Base-by-base conservation (phyloP, 1,284 basidiomycete species). In the Phaffia rhodozyma region DNA sequence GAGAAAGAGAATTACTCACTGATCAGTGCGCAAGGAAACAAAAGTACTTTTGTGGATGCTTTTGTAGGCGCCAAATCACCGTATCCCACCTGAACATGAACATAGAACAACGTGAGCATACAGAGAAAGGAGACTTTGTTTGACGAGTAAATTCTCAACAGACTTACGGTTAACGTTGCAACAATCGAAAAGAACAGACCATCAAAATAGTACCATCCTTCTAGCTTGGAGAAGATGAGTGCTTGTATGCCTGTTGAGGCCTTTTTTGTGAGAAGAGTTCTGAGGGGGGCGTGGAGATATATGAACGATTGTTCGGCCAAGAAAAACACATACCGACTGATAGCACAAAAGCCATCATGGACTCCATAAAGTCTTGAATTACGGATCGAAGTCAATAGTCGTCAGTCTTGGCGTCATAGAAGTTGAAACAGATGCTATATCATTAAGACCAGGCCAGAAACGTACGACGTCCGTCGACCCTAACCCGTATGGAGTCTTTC, bases 111-210 rank as follows among this genome's bases (percentile, higher is more conserved):
- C 38, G 7, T 43, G 5, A 16, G 7, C 6, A 4, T 20, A 49
- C 30, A 6, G 29, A 55, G 4, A n/a, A 30, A 11, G 25, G 11
- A 2, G 58, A 7, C 3, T 27, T 48, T 47, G 20, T 21, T 27
- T 1, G 30, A 27, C 25, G 20, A 47, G 21, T 43, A 16, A 16
- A 7, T 43, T 7, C 16, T 43, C 16, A 11, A 2, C 13, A 11
- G 13, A 43, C 38, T 43, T 11, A 43, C 38, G 57, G 65, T 66
- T 18, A 70, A 58, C 23, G 63, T 50, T 3, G 60, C 55, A 29
- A 70, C 68, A 29, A 69, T 59, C 13, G 58, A 58, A 25, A 69
- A 70, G 62, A 69, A 71, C 16, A 70, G 29, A 13, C 67, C 70
- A 21, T 69, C 38, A 29, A 68, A 66, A 56, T 58, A 68, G 11